A percentile compares a stretch with the other conserved stretches of the same genome.
Evolutionary conservation across 345 rosid species (phyloP).

Genomic region (Draba incana): DNA sequence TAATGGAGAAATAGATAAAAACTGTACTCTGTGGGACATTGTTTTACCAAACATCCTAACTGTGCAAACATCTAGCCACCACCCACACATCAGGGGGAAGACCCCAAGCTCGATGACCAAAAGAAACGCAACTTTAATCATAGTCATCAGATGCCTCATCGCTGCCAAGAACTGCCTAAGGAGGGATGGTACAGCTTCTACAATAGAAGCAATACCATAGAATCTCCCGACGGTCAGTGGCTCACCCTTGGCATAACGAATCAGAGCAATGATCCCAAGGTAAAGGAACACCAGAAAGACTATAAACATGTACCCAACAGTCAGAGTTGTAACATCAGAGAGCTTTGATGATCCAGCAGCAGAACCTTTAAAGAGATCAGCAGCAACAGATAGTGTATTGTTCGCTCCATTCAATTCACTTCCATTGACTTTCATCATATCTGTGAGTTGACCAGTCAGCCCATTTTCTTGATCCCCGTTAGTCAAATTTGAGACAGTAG

Average conservation of each 20-base stretch:
- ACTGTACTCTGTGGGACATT: constrained; percentile 84
- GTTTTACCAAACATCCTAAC: constrained; percentile 95
- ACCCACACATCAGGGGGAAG: constrained; percentile 98
- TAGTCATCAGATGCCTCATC: constrained; percentile 98
- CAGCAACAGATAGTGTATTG: constrained; percentile 55
- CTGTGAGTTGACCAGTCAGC: constrained; percentile 61
- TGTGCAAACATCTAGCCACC: constrained; percentile 99
- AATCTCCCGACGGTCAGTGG: constrained; percentile 83
- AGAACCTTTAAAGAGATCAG: constrained; percentile 68
- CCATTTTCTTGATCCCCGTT: constrained; percentile 68
- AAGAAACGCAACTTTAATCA: constrained; percentile 99
- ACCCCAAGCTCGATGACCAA: constrained; percentile 98
- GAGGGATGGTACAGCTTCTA: constrained; percentile 86
- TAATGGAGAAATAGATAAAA: constrained; percentile 81
- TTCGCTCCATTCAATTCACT: constrained; percentile 63
- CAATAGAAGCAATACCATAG: constrained; percentile 83
- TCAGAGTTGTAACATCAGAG: constrained; percentile 94
- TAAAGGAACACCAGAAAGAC: constrained; percentile 75
- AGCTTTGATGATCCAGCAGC: constrained; percentile 71
- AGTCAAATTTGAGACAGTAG: constrained; percentile 77
- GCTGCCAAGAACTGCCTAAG: constrained; percentile 94
- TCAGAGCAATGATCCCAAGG: constrained; percentile 75
- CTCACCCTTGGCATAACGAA: constrained; percentile 95
- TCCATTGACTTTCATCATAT: constrained; percentile 63
- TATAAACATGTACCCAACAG: constrained; percentile 86